These are phyloP conservation scores for Clarkia xantiana DNA, from an alignment of 345 rosid species.

Conservation along the genomic window DNA sequence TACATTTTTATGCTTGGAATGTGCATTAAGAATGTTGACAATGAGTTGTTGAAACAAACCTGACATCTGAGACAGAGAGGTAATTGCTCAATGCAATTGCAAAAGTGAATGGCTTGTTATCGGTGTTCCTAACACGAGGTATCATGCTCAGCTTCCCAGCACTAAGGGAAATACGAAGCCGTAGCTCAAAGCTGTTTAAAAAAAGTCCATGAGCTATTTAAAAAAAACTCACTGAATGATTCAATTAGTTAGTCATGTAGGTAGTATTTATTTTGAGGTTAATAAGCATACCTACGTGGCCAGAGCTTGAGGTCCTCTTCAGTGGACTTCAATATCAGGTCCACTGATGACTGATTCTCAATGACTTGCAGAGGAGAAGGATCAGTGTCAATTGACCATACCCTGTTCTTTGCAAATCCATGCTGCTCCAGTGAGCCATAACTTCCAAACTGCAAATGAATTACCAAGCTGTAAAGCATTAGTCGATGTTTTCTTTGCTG, in stretches of 20 bases:
- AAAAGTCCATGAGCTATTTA: not conserved
- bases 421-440: constrained; percentile 69
- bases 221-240: too few species aligned
- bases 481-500: too few species aligned
- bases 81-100: constrained; percentile 60
- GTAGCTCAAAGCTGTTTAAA: constrained; percentile 69
- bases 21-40: too few species aligned
- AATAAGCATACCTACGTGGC: constrained; percentile 53
- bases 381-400: constrained; percentile 64
- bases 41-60: constrained; percentile 26
- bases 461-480: constrained; percentile 9
- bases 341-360: constrained; percentile 56
- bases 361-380: constrained; percentile 79
- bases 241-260: too few species aligned
- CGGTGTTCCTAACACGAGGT: constrained; percentile 89
- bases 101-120: constrained; percentile 67
- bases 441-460: constrained; percentile 52
- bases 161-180: constrained; percentile 61
- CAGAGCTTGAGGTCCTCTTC: constrained; percentile 75
- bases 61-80: constrained; percentile 80
- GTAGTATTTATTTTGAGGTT: constrained; percentile 3
- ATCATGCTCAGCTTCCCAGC: constrained; percentile 73
- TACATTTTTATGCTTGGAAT: too few species aligned
- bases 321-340: constrained; percentile 58
- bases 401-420: constrained; percentile 76